Evolutionary conservation across 2,329 filamentous ascomycete species (phyloP), one percentile per base, ranked within the genome.

Genomic region (Juglanconis oblonga): DNA sequence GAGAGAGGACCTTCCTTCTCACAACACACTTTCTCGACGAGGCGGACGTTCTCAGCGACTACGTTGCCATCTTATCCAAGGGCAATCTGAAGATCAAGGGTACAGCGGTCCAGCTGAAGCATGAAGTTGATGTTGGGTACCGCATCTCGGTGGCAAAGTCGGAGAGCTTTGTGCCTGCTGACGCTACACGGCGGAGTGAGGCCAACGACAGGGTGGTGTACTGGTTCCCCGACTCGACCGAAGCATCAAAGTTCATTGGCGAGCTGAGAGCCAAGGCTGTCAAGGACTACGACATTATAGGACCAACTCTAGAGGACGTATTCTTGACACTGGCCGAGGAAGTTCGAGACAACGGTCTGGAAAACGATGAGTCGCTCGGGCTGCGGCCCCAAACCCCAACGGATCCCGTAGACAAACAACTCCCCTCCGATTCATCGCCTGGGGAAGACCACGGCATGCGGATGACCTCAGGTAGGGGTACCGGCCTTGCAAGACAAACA

Each of bases 1-100:
- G 92, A 24, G 81, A 81, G 62, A 81, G 93, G 47, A 96, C 93
- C 0, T 90, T 97, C 67, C 85, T 97, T 47, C 74, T 97, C 59
- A 97, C 93, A 0, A 97, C 93, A 0, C 94, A 97, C 72, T 97
- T 97, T 72, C 80, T 97, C 8, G 94, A 97, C 68, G 94, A 97
- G 73, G 94, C 93, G 0, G 93, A 97, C 69, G 79, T 97, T 1
- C 81, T 97, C 1, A 89, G 92, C 0, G 94, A 97, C 69, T 88
- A 93, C 63, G 96, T 97, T 65, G 90, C 88, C 1, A 91, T 97
- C 56, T 77, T 97, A 10, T 96, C 91, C 3, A 93, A 92, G 70
- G 93, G 93, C 24, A 87, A 86, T 1, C 80, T 97, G 2, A 90
- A 91, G 58, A 92, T 91, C 0, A 81, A 91, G 66, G 93, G 93